These are phyloP conservation scores for Fusarium napiforme DNA, from an alignment of 2,329 filamentous ascomycete genomes.

Conservation along the genomic window DNA sequence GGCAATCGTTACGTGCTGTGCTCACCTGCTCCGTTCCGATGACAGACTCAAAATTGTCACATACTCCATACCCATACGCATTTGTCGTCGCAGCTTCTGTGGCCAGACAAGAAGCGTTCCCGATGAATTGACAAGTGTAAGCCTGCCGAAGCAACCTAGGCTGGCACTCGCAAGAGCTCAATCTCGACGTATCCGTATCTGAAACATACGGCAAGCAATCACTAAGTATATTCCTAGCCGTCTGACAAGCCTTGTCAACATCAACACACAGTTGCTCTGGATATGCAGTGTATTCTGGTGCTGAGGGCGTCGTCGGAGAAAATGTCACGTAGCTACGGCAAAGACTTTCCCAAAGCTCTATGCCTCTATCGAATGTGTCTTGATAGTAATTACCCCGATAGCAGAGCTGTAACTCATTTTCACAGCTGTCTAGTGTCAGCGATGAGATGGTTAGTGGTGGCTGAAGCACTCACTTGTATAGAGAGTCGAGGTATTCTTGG, in stretches of 20 bases:
- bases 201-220: not conserved
- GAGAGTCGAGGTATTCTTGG: not conserved
- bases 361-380: not conserved
- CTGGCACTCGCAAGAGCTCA: not conserved
- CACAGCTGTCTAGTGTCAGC: not conserved
- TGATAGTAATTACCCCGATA: not conserved
- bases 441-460: fast-evolving
- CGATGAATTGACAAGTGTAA: not conserved
- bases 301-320: not conserved
- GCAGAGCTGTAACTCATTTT: not conserved
- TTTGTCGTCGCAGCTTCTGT: not conserved
- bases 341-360: not conserved
- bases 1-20: not conserved
- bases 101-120: not conserved
- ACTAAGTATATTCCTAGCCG: not conserved
- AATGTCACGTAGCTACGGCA: not conserved
- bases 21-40: not conserved
- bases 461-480: not conserved
- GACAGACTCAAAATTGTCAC: not conserved
- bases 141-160: not conserved
- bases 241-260: not conserved
- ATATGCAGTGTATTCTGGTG: not conserved
- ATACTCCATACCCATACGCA: not conserved
- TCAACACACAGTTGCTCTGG: not conserved
- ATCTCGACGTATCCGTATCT: not conserved